Percentiles rank a stretch among this genome's conserved stretches.
phyloP scores from a whole-genome alignment of 2,329 filamentous ascomycete species.

The Apiospora malaysiana region DNA sequence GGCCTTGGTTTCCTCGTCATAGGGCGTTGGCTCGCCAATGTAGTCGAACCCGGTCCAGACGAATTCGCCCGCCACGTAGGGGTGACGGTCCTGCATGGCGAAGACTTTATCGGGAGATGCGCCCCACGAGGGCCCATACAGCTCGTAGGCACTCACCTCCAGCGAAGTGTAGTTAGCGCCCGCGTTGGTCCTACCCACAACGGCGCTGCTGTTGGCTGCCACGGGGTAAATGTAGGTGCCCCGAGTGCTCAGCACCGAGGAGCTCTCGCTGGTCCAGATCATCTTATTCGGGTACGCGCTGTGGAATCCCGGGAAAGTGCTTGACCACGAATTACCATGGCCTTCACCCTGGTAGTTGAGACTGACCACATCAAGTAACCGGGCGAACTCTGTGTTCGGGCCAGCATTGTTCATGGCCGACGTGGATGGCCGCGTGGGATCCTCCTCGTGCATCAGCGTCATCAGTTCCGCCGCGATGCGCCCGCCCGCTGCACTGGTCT shows the following conservation, averaged over 20 bases:
- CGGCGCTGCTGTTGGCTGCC: conserved; percentile 42
- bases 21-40: conserved; percentile 57
- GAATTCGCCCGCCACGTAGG: conserved; percentile 59
- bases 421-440: conserved; percentile 51
- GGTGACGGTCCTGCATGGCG: conserved; percentile 50
- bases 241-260: conserved; percentile 54
- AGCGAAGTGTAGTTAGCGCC: conserved; percentile 45
- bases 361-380: conserved; percentile 52
- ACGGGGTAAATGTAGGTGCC: conserved; percentile 61
- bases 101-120: conserved; percentile 61
- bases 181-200: conserved; percentile 41
- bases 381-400: conserved; percentile 45
- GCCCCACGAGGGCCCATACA: conserved; percentile 54
- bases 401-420: conserved; percentile 53
- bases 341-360: conserved; percentile 64
- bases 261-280: conserved; percentile 48
- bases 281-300: conserved; percentile 52
- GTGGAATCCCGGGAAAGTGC: conserved; percentile 50
- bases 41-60: conserved; percentile 60
- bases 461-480: conserved; percentile 43
- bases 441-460: conserved; percentile 52
- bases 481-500: conserved; percentile 43
- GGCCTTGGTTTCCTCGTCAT: conserved; percentile 41
- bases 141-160: conserved; percentile 57
- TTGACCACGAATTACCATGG: conserved; percentile 26